Base-by-base conservation (phyloP, 805 yeast genomes). In the Wickerhamiella dianesei region DNA sequence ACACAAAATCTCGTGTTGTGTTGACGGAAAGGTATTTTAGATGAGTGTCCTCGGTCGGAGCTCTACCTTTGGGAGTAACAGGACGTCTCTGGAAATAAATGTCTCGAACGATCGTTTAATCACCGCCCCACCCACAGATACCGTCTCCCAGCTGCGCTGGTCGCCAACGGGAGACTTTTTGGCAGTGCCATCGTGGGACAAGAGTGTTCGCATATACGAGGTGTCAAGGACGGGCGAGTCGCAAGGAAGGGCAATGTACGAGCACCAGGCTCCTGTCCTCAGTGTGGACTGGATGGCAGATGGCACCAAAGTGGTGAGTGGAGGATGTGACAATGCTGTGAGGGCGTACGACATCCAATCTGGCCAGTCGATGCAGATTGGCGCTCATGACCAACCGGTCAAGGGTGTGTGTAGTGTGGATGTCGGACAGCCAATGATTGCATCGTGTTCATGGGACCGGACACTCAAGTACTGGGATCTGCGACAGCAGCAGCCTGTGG, bases 361-460 rank as follows among this genome's bases (percentile, higher is more conserved):
- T 16, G 92, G 88, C 46, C 96, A 87, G 63, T 64, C 79, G 4
- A 83, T 79, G 57, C 94, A 85, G 55, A 73, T 92, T 42, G 97
- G 96, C 9, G 73, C 72, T 3, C 97, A 92, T 65, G 85, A 80
- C 60, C 85, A 80, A 3, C 73, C 95, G 0, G 94, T 92, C 3
- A 75, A 73, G 47, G 62, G 75, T 13, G 82, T 89, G 19, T 70
- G 94, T 47, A 78, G 74, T 51, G 95, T 85, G 9, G 86, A 88
- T n/a, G 70, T 79, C 6, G 83, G 82, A 56, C 50, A 50, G 49
- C 86, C 76, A 39, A 84, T 84, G 53, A 77, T 89, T 21, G 96
- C 87, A 2, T 77, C 88, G 40, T 96, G 95, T 5, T 85, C 96
- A 4, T 92, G 96, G 96, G 98, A 92, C 65, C 87, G 86, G 66